Evolutionary conservation across 1,284 basidiomycete genomes (phyloP).

Genomic region (Rhodotorula sp.): DNA sequence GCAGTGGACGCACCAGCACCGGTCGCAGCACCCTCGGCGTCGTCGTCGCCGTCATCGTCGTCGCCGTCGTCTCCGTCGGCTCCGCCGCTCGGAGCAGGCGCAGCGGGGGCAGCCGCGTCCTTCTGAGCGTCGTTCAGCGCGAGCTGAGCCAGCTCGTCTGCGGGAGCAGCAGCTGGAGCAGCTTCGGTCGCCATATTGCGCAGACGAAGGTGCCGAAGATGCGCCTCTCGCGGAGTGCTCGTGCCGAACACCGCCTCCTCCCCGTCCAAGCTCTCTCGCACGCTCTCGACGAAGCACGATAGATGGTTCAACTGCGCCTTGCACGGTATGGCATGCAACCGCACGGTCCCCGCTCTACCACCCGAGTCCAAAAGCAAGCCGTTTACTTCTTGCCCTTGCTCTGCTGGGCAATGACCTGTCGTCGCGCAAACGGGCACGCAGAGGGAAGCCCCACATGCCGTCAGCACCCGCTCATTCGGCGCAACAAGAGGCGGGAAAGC

Average conservation of each 20-base stretch:
- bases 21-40: background rate
- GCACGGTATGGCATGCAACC: background rate
- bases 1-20: background rate
- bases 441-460: background rate
- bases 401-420: constrained; percentile 41
- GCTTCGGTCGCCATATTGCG: background rate
- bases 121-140: background rate
- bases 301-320: background rate
- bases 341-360: background rate
- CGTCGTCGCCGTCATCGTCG: constrained; percentile 18
- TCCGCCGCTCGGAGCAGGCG: background rate
- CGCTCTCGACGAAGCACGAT: background rate
- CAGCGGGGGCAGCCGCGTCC: background rate
- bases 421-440: background rate
- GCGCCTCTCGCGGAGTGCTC: too few relatives aligned
- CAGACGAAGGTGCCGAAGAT: background rate
- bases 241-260: background rate
- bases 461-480: background rate
- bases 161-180: background rate
- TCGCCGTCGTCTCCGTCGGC: constrained; percentile 16
- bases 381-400: constrained; percentile 40
- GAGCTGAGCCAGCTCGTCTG: constrained; percentile 2
- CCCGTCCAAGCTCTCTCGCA: background rate
- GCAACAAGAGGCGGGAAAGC: background rate
- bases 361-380: background rate